Percentiles rank a stretch among this genome's conserved stretches.
These are phyloP conservation scores for Saccharomyces hybrid DNA, from an alignment of 1,139 yeast species.

Conservation along the genomic window DNA sequence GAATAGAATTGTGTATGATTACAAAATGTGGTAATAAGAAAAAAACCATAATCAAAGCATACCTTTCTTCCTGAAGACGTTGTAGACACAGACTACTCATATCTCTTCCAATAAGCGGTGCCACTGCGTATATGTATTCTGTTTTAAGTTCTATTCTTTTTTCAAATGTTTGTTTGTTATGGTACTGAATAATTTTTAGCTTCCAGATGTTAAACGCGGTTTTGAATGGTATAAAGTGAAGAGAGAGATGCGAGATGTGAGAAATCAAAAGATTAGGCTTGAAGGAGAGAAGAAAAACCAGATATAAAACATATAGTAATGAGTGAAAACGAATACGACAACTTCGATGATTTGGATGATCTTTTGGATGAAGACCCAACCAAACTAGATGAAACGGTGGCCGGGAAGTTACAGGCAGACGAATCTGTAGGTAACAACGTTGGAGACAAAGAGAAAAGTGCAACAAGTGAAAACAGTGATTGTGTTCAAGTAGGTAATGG, in stretches of 20 bases:
- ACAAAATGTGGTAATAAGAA: neutral
- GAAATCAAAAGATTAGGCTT: neutral
- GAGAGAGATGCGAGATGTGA: neutral
- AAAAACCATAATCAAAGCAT: constrained; percentile 13
- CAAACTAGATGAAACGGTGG: constrained; percentile 35
- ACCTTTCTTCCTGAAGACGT: constrained; percentile 73
- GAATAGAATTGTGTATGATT: neutral
- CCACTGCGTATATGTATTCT: neutral
- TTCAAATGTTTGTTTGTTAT: neutral
- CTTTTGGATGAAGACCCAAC: constrained; percentile 71
- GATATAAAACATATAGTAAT: neutral
- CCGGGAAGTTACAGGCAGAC: neutral
- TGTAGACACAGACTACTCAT: constrained; percentile 55
- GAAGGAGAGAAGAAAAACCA: neutral
- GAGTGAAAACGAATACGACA: constrained; percentile 37
- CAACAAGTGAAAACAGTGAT: constrained; percentile 6
- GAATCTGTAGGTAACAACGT: neutral
- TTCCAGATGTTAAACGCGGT: neutral
- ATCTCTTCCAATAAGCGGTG: neutral
- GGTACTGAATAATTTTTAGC: neutral
- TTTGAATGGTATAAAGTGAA: neutral
- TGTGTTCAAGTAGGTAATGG: constrained; percentile 3
- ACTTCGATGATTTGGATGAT: constrained; percentile 69
- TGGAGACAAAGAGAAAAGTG: neutral
- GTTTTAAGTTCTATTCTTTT: neutral